Conservation (phyloP, 2,329 filamentous ascomycete species). For the Ceratocystis albifundus region DNA sequence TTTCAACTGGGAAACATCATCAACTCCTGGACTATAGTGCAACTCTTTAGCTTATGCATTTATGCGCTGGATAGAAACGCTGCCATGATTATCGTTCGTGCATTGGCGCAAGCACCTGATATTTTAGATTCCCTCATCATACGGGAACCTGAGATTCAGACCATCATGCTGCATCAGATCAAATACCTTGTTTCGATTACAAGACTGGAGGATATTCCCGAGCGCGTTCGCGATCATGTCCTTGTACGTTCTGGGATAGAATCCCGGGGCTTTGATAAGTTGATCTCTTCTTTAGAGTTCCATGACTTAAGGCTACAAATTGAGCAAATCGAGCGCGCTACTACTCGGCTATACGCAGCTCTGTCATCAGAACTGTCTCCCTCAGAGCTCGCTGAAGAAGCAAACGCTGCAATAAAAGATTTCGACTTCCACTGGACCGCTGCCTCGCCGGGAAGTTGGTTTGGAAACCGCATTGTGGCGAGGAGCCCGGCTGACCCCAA, state of each 20-base stretch:
- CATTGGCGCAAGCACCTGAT: conserved; percentile 14
- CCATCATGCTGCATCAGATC: conserved; percentile 23
- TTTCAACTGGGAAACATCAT: conserved; percentile 31
- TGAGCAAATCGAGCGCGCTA: conserved; percentile 13
- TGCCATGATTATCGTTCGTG: conserved; percentile 21
- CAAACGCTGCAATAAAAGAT: conserved; percentile 16
- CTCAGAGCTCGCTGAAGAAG: conserved; percentile 12
- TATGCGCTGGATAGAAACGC: conserved; percentile 30
- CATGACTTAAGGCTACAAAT: conserved; percentile 17
- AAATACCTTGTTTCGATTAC: conserved; percentile 23
- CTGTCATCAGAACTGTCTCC: neutral
- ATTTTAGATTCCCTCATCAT: conserved; percentile 17
- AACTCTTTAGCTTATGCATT: conserved; percentile 36
- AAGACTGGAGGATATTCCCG: conserved; percentile 11
- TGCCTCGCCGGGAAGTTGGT: conserved; percentile 23
- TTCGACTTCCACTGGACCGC: conserved; percentile 23
- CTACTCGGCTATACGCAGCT: neutral
- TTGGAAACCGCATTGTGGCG: conserved; percentile 10
- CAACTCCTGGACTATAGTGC: conserved; percentile 29
- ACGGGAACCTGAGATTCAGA: conserved; percentile 14
- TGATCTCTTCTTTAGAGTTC: conserved; percentile 12
- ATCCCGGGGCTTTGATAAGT: conserved; percentile 9
- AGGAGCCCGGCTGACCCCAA: conserved; percentile 5
- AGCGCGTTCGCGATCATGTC: neutral
- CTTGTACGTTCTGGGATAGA: conserved; percentile 14